Percentiles rank a stretch among this genome's conserved stretches.
phyloP scores from a whole-genome alignment of 106 monocot genomes.

The Dendrobium huoshanense region DNA sequence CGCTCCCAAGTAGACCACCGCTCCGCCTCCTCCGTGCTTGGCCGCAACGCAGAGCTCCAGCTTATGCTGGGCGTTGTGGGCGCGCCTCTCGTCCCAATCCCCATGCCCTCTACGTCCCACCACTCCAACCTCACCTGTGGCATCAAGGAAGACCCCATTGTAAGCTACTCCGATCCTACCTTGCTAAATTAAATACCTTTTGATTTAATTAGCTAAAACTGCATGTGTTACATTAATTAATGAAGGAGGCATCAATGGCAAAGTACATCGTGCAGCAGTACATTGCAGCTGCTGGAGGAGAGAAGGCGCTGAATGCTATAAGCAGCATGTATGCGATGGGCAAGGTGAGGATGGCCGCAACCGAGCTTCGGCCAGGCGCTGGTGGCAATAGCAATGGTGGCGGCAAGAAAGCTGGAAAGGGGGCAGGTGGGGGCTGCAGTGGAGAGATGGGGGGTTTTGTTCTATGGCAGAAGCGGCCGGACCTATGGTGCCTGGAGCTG shows the following conservation, averaged over 20 bases:
- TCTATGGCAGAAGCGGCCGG: conserved; percentile 66
- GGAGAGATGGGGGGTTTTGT: conserved; percentile 80
- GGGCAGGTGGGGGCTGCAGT: conserved; percentile 6
- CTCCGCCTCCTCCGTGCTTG: conserved; percentile 12
- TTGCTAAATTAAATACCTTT: not conserved
- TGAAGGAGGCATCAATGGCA: conserved; percentile 64
- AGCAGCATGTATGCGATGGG: conserved; percentile 85
- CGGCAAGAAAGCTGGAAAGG: conserved; percentile 20
- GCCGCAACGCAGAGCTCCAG: conserved; percentile 51
- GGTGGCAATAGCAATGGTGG: not conserved
- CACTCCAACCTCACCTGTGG: conserved; percentile 1
- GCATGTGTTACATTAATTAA: too few species aligned
- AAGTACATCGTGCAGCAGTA: conserved; percentile 90
- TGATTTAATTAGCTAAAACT: too few species aligned
- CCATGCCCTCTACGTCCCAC: conserved; percentile 22
- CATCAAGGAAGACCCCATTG: conserved; percentile 56
- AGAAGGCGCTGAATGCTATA: conserved; percentile 38
- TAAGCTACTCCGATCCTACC: conserved; percentile 15
- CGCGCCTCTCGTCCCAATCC: conserved; percentile 68
- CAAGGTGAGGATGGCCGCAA: conserved; percentile 62
- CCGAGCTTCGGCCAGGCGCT: conserved; percentile 11
- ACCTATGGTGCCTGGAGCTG: conserved; percentile 71
- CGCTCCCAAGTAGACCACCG: conserved; percentile 10
- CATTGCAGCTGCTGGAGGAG: conserved; percentile 72
- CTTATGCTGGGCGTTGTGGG: conserved; percentile 81